Evolutionary conservation across 352 stramenopile species (phyloP), one percentile per base, ranked within the genome.

Genomic region (Phytophthora hibernalis): DNA sequence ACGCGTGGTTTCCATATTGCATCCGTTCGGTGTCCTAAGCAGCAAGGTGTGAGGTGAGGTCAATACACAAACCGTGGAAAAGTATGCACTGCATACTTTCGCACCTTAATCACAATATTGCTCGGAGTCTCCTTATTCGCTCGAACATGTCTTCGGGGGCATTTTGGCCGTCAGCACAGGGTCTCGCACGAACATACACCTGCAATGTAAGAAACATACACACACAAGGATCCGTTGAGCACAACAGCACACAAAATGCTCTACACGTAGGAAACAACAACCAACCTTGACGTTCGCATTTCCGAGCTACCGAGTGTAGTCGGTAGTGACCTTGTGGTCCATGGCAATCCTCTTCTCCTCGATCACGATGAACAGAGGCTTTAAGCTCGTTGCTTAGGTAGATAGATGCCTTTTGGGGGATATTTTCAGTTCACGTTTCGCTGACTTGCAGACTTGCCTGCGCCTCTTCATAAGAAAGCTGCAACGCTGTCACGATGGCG

Each of bases 321-420:
- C 87, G 10, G 83, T 93, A 47, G 86, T 92, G 70, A 95, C 83
- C 63, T 91, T 95, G 74, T 95, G 87, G 66, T 92, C 87, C 87
- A 95, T 95, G 35, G 3, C 48, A 45, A 38, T 9, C 13, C 38
- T 58, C 26, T 45, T 45, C 21, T 15, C 7, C 22, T 35, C 10
- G 21, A 47, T 45, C 30, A 30, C 20, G 52, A 22, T 7, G 21
- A 12, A 16, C 51, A 37, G 37, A 24, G 26, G 13, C 13, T 54
- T 40, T 48, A n/a, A n/a, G n/a, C n/a, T n/a, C n/a, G n/a, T n/a
- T n/a, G n/a, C n/a, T n/a, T n/a, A n/a, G n/a, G n/a, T n/a, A n/a
- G n/a, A n/a, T n/a, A n/a, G n/a, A n/a, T n/a, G n/a, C n/a, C n/a
- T n/a, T n/a, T n/a, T n/a, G 5, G 26, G 26, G 26, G 26, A 7